Evolutionary conservation across 179 eudicot species (phyloP).

Genomic region (Drosera spatulata): DNA sequence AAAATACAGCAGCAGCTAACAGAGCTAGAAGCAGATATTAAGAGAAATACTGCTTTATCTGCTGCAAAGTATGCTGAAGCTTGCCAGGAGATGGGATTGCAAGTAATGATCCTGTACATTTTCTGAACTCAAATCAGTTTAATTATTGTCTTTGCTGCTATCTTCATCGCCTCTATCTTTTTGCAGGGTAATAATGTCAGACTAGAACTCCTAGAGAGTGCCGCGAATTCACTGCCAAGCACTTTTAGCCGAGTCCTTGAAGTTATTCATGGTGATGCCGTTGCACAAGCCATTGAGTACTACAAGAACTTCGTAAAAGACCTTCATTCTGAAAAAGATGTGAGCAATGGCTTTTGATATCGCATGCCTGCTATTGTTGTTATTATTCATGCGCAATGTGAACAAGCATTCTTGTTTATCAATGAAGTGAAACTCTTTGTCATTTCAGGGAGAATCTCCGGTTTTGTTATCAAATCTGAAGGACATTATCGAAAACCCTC

Average conservation of each 20-base stretch:
- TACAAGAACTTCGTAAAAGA: constrained; percentile 72
- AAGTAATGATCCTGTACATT: constrained; percentile 28
- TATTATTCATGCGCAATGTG: neutral
- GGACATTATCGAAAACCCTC: constrained; percentile 53
- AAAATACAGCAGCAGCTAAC: constrained; percentile 86
- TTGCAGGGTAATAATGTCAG: constrained; percentile 79
- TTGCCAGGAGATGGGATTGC: constrained; percentile 92
- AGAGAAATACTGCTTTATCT: constrained; percentile 87
- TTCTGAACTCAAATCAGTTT: neutral
- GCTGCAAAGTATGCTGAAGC: constrained; percentile 91
- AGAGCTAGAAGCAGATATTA: constrained; percentile 94
- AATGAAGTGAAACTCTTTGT: neutral
- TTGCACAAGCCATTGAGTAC: constrained; percentile 66
- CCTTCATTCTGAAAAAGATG: constrained; percentile 74
- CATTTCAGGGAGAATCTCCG: constrained; percentile 28
- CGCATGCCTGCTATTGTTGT: neutral
- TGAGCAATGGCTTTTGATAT: constrained; percentile 22
- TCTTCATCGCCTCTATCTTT: constrained; percentile 1
- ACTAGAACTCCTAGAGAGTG: constrained; percentile 79
- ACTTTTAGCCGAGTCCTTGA: constrained; percentile 67
- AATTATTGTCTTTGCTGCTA: neutral
- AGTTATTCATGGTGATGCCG: constrained; percentile 58
- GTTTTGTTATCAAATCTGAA: constrained; percentile 42
- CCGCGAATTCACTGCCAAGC: constrained; percentile 62
- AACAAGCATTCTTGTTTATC: neutral